Conservation (phyloP, 768 basidiomycete species). For the Lactarius hatsudake region DNA sequence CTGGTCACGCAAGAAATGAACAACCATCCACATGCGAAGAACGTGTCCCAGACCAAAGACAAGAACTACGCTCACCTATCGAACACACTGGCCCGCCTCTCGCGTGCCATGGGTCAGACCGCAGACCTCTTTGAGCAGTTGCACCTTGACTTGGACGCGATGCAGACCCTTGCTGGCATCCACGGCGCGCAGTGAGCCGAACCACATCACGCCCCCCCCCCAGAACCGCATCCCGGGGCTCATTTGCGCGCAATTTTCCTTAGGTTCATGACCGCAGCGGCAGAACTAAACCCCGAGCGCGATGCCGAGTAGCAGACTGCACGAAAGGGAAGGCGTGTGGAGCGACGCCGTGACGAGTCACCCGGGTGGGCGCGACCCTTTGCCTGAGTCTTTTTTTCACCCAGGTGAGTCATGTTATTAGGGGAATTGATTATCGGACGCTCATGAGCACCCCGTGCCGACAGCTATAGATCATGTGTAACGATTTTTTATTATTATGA, state of each 20-base stretch:
- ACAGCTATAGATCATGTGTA: conserved; percentile 17
- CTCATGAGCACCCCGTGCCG: conserved; percentile 11
- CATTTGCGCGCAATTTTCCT: neutral
- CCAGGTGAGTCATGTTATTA: conserved; percentile 11
- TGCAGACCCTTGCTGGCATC: conserved; percentile 73
- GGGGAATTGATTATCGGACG: conserved; percentile 9
- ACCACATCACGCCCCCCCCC: neutral
- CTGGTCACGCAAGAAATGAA: conserved; percentile 18
- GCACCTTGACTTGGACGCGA: conserved; percentile 71
- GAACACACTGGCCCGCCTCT: conserved; percentile 62
- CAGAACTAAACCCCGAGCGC: conserved; percentile 40
- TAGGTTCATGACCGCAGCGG: conserved; percentile 53
- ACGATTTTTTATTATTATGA: conserved; percentile 6
- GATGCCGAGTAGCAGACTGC: conserved; percentile 13
- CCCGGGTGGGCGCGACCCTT: neutral
- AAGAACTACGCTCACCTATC: conserved; percentile 77
- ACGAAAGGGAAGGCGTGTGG: neutral
- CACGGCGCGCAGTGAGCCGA: conserved; percentile 75
- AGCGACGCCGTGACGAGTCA: neutral
- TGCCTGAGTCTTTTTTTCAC: neutral
- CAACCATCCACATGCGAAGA: conserved; percentile 42
- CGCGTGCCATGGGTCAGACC: conserved; percentile 64
- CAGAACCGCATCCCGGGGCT: neutral
- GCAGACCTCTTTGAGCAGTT: conserved; percentile 76
- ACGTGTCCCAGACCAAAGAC: conserved; percentile 76